Evolutionary conservation across 306 rosid species (phyloP).

Genomic region (Senna tora): DNA sequence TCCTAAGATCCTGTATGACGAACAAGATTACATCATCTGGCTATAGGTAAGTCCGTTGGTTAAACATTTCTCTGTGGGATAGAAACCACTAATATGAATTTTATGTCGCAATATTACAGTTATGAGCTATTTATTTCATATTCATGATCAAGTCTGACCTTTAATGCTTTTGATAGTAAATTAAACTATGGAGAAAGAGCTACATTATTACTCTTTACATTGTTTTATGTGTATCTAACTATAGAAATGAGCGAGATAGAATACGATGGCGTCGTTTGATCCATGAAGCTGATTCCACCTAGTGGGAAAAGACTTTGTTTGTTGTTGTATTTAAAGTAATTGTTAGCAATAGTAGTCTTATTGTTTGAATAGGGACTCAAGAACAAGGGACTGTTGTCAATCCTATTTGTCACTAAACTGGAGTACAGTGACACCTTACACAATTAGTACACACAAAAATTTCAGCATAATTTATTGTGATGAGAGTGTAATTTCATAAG

Average conservation of each 20-base stretch:
- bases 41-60: slow-evolving; percentile 53
- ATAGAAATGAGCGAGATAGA: too few relatives aligned
- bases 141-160: slow-evolving; percentile 14
- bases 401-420: not conserved
- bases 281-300: too few relatives aligned
- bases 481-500: slow-evolving; percentile 24
- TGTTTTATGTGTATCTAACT: too few relatives aligned
- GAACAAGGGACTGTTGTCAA: not conserved
- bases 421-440: not conserved
- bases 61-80: slow-evolving; percentile 21
- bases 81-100: not conserved
- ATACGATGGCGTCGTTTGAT: too few relatives aligned
- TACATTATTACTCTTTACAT: slow-evolving; percentile 1
- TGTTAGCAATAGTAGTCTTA: not conserved
- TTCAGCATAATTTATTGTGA: not conserved
- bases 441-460: not conserved
- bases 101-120: not conserved
- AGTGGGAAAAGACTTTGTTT: too few relatives aligned
- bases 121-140: slow-evolving; percentile 18
- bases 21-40: slow-evolving; percentile 50
- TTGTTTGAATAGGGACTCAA: slow-evolving; percentile 13
- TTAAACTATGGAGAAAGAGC: not conserved
- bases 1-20: slow-evolving; percentile 48
- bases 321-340: not conserved
- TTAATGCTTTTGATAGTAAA: slow-evolving; percentile 1